Evolutionary conservation across 371 early-diverging fungal genomes (phyloP), one percentile per base, ranked within the genome.

Genomic region (Zychaea mexicana): DNA sequence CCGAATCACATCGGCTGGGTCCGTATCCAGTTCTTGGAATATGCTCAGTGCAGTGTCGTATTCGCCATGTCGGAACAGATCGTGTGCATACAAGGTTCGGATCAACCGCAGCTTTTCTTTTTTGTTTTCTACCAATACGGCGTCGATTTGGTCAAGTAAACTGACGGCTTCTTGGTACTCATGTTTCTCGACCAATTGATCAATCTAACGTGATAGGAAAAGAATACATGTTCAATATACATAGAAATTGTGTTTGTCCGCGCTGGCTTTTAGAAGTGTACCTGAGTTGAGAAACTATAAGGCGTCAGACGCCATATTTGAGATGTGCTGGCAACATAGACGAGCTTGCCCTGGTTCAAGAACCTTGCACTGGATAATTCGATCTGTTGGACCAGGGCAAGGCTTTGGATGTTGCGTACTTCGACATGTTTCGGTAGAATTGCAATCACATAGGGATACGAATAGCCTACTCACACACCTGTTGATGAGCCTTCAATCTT

Each of bases 241-340:
- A 30, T 5, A 26, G 17, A 3, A n/a, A 36, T 52, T 26, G 12
- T 19, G 1, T 42, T 39, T 39, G n/a, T 3, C n/a, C 3, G 56
- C 31, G 46, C 54, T 27, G 45, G 13, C 24, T 36, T 56, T 47
- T 26, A 6, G 38, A n/a, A n/a, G n/a, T n/a, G 61, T 68, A 92
- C 94, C 81, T 96, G 97, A 31, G 92, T 90, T 17, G 93, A 91
- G 60, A 96, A 94, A 64, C 93, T 94, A 49, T 86, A 79, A 0
- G 95, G 94, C 12, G 94, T 84, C 8, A 96, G 83, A 26, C 96
- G 86, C 92, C 95, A 96, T 3, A 96, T 87, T 33, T 90, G 90
- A 21, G 82, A 84, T 8, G 70, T 61, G 54, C 92, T 95, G 5
- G 95, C 88, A 21, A 94, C 88, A 69, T 91, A 92, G 24, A 95